A percentile compares a stretch with the other conserved stretches of the same genome.
phyloP scores from a whole-genome alignment of 495 filamentous ascomycete genomes.

The Podospora conica region DNA sequence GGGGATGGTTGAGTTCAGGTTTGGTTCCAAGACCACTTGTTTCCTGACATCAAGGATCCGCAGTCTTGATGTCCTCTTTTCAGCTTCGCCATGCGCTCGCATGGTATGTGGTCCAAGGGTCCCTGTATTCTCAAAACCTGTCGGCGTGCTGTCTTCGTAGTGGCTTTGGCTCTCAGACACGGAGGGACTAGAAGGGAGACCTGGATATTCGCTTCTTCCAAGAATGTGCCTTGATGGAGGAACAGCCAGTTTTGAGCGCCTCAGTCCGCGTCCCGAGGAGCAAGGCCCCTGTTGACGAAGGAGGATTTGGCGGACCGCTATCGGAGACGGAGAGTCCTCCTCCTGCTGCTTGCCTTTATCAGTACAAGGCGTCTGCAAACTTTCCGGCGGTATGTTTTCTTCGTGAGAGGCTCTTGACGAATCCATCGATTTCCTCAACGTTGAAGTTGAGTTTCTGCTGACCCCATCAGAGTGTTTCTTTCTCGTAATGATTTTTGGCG shows the following conservation, averaged over 20 bases:
- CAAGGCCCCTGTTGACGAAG: conserved; percentile 3
- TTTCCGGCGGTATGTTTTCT: not conserved
- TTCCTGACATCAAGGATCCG: not conserved
- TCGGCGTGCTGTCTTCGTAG: not conserved
- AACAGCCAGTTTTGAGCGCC: conserved; percentile 11
- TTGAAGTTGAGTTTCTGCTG: not conserved
- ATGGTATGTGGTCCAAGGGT: not conserved
- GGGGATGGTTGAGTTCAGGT: not conserved
- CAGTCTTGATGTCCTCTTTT: not conserved
- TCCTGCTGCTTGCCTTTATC: not conserved
- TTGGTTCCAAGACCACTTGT: not conserved
- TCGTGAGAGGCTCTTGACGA: not conserved
- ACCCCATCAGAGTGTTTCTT: not conserved
- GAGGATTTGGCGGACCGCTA: not conserved
- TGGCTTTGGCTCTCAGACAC: not conserved
- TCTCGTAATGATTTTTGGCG: not conserved
- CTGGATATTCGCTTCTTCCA: not conserved
- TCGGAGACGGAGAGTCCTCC: not conserved
- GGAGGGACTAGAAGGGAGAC: not conserved
- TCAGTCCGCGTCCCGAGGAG: conserved; percentile 8
- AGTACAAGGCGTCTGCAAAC: not conserved
- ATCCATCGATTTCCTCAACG: conserved; percentile 4
- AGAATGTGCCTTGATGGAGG: conserved; percentile 14
- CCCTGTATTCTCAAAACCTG: not conserved
- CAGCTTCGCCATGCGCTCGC: not conserved